Percentiles rank a stretch among this genome's conserved stretches.
These are phyloP conservation scores for Flaveria bidentis DNA, from an alignment of 129 eudicot genomes.

Conservation along the genomic window DNA sequence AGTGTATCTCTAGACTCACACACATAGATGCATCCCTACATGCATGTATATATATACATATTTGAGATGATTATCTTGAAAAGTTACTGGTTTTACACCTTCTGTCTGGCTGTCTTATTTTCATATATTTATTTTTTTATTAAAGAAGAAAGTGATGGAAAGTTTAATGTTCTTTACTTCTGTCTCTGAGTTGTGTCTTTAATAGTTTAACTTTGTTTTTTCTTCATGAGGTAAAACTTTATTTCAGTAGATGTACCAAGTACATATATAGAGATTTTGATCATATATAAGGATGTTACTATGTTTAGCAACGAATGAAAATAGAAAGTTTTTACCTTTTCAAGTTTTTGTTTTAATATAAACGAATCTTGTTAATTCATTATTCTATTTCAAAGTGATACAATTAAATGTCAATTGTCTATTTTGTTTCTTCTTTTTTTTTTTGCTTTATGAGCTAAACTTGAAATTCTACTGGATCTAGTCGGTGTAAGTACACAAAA, in stretches of 20 bases:
- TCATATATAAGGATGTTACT: background rate
- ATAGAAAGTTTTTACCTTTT: background rate
- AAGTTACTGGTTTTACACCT: slow-evolving; percentile 40
- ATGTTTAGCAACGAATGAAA: slow-evolving; percentile 4
- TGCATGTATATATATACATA: slow-evolving; percentile 31
- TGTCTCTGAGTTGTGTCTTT: slow-evolving; percentile 23
- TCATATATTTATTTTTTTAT: slow-evolving; percentile 10
- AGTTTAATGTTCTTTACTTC: slow-evolving; percentile 25
- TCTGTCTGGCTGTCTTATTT: slow-evolving; percentile 42
- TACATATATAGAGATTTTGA: slow-evolving; percentile 8
- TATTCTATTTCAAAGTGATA: background rate
- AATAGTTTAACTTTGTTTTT: slow-evolving; percentile 24
- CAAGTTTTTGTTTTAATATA: background rate
- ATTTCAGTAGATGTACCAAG: slow-evolving; percentile 20
- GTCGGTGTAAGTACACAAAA: too few species aligned
- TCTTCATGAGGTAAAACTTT: slow-evolving; percentile 12
- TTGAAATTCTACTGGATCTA: too few species aligned
- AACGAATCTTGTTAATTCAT: background rate
- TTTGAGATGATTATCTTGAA: slow-evolving; percentile 43
- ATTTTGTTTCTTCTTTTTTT: background rate
- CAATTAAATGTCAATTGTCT: background rate
- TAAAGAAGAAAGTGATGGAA: background rate
- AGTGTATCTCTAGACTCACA: slow-evolving; percentile 40
- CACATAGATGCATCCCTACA: slow-evolving; percentile 30
- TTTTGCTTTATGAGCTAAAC: background rate